These are phyloP conservation scores for Penicillium sp. DNA, from an alignment of 2,329 filamentous ascomycete species.

Conservation along the genomic window DNA sequence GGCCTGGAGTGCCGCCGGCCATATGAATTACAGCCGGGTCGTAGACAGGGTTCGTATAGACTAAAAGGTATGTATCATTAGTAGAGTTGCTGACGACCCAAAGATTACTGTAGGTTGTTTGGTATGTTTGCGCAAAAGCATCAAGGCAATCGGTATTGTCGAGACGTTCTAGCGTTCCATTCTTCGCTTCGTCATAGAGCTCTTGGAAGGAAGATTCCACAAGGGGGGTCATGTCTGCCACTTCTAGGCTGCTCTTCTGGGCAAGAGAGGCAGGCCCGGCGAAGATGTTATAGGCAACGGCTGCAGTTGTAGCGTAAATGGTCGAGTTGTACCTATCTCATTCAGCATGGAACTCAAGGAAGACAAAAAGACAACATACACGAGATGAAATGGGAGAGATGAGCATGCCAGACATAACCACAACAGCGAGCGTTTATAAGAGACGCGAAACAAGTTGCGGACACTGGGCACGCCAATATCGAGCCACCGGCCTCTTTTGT, in stretches of 20 bases:
- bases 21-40: not conserved
- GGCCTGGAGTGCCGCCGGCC: not conserved
- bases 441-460: slow-evolving; percentile 17
- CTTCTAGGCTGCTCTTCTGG: too few species aligned
- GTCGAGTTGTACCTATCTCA: not conserved
- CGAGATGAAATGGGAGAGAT: not conserved
- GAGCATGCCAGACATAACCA: not conserved
- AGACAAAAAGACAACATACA: not conserved
- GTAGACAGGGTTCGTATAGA: not conserved
- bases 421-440: not conserved
- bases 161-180: not conserved
- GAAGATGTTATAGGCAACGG: not conserved
- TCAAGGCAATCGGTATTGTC: not conserved
- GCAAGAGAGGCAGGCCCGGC: too few species aligned
- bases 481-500: slow-evolving; percentile 39
- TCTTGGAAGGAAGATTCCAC: not conserved
- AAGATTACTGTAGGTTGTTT: not conserved
- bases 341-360: not conserved
- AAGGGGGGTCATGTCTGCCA: too few species aligned
- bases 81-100: not conserved
- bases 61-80: not conserved
- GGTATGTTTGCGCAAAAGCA: not conserved
- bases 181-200: not conserved
- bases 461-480: slow-evolving; percentile 42
- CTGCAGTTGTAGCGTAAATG: not conserved